Evolutionary conservation across 2,329 filamentous ascomycete genomes (phyloP).

Genomic region (Tolypocladium album): DNA sequence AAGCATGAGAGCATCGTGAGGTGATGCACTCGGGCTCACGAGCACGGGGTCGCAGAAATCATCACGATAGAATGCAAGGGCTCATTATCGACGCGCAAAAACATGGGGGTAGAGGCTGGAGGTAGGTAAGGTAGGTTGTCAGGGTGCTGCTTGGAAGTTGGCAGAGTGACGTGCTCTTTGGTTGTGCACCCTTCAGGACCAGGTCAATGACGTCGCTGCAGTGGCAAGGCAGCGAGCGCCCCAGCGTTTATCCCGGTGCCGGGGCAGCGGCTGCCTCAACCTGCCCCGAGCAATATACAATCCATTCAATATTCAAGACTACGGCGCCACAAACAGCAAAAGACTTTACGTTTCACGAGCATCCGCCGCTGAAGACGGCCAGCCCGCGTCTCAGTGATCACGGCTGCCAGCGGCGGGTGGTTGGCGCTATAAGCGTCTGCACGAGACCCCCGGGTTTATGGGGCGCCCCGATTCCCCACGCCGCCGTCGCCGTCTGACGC

Average conservation of each 20-base stretch:
- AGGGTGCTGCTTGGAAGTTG: background rate
- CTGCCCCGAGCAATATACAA: background rate
- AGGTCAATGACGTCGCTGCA: background rate
- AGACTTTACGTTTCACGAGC: background rate
- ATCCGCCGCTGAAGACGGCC: background rate
- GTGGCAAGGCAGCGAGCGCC: background rate
- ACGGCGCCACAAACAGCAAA: background rate
- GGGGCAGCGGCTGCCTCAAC: background rate
- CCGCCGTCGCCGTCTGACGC: background rate
- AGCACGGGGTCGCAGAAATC: background rate
- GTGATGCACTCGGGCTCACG: background rate
- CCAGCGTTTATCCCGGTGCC: background rate
- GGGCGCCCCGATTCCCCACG: background rate
- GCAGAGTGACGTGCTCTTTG: background rate
- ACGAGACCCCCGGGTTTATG: background rate
- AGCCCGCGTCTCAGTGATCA: background rate
- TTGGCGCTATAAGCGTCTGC: background rate
- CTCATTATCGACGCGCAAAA: background rate
- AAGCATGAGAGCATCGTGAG: constrained; percentile 51
- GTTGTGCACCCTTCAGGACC: too few relatives aligned
- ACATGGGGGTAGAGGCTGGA: background rate
- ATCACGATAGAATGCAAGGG: background rate
- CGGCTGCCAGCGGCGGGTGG: background rate
- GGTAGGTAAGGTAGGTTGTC: background rate
- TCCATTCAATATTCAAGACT: background rate